Percentiles rank a stretch among this genome's conserved stretches.
Evolutionary conservation across 495 filamentous ascomycete species (phyloP).

Genomic region (Cenococcum geophilum): DNA sequence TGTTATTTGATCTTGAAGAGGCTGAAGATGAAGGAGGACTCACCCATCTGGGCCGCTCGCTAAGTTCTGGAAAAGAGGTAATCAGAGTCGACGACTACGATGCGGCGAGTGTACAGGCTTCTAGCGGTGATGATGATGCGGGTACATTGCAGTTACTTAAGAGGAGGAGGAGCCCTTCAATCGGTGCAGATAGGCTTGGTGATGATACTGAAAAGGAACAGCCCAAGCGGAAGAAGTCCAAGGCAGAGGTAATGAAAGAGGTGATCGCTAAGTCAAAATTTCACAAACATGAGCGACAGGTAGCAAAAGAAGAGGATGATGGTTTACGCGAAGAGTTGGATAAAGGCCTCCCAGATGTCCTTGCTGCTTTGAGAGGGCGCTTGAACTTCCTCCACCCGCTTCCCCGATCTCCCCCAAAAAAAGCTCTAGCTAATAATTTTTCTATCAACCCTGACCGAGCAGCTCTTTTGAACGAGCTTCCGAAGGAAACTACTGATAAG

Average conservation of each 20-base stretch:
- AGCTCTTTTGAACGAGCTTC: constrained; percentile 54
- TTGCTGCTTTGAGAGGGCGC: constrained; percentile 57
- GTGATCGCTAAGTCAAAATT: constrained; percentile 95
- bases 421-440: constrained; percentile 36
- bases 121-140: constrained; percentile 44
- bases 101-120: constrained; percentile 22
- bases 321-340: constrained; percentile 77
- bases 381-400: constrained; percentile 38
- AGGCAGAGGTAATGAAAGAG: constrained; percentile 93
- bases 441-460: constrained; percentile 54
- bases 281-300: constrained; percentile 87
- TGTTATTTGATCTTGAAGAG: constrained; percentile 86
- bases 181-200: constrained; percentile 42
- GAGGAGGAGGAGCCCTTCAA: constrained; percentile 49
- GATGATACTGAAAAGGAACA: constrained; percentile 45
- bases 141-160: constrained; percentile 50
- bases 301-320: constrained; percentile 88
- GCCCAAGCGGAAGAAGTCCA: constrained; percentile 78
- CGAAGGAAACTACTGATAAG: constrained; percentile 60
- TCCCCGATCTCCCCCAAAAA: constrained; percentile 22
- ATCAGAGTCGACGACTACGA: constrained; percentile 53
- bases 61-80: constrained; percentile 73
- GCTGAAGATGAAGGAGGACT: constrained; percentile 65
- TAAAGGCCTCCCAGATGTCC: constrained; percentile 71
- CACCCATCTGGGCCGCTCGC: constrained; percentile 74